These are phyloP conservation scores for Themeda triandra DNA, from an alignment of 176 grass and related monocot species.

Conservation along the genomic window DNA sequence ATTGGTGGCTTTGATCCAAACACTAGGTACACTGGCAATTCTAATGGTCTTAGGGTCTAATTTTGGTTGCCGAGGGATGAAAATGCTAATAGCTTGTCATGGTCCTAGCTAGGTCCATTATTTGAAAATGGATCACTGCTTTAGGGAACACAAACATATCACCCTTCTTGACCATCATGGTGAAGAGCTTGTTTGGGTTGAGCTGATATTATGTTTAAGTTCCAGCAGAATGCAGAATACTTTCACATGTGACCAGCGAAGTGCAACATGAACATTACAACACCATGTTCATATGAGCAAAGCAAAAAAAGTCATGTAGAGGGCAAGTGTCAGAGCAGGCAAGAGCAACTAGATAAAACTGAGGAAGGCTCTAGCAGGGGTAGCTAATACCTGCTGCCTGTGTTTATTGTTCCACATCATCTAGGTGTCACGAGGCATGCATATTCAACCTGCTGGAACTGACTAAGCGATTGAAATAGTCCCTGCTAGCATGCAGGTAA, in stretches of 20 bases:
- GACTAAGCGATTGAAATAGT: neutral
- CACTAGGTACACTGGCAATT: no score
- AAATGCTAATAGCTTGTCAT: neutral
- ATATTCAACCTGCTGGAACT: neutral
- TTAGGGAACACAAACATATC: neutral
- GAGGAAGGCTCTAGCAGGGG: neutral
- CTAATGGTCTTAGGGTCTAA: no score
- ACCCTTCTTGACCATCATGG: neutral
- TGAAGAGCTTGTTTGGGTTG: no score
- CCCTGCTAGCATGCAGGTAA: no score
- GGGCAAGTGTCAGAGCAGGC: no score
- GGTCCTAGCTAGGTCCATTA: neutral
- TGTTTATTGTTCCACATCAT: neutral
- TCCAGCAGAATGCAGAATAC: no score
- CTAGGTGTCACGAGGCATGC: no score
- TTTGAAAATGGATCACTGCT: neutral
- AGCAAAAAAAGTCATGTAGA: neutral
- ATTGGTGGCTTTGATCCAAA: no score
- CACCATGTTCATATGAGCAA: neutral
- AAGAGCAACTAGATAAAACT: neutral
- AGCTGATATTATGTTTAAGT: no score
- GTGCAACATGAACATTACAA: no score
- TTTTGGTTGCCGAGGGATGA: no score
- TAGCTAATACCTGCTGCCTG: neutral
- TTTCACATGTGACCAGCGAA: no score